phyloP scores from a whole-genome alignment of 108 stramenopile species.

The Mediolabrus comicus region DNA sequence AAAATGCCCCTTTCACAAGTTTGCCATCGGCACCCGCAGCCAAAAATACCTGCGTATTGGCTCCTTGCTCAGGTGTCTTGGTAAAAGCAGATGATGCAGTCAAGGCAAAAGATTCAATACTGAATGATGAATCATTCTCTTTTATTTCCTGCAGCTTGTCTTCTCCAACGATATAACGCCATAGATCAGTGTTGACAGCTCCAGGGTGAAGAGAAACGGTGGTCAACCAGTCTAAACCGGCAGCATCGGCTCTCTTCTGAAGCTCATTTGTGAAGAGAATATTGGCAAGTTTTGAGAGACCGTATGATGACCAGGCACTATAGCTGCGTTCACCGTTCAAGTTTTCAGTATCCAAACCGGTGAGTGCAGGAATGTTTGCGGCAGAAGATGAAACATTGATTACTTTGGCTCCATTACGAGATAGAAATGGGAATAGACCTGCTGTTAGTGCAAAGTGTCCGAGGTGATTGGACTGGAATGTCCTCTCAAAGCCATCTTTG shows the following conservation, averaged over 20 bases:
- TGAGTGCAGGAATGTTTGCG: slow-evolving; percentile 46
- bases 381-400: slow-evolving; percentile 75
- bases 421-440: slow-evolving; percentile 51
- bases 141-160: slow-evolving; percentile 57
- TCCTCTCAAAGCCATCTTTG: slow-evolving; percentile 80
- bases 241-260: slow-evolving; percentile 51
- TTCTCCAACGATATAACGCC: slow-evolving; percentile 59
- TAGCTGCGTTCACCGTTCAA: slow-evolving; percentile 67
- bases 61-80: slow-evolving; percentile 58
- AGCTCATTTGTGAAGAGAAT: slow-evolving; percentile 84
- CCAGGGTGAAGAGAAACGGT: slow-evolving; percentile 67
- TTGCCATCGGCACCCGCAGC: slow-evolving; percentile 38
- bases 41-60: slow-evolving; percentile 68
- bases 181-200: slow-evolving; percentile 66
- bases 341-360: slow-evolving; percentile 60
- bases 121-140: slow-evolving; percentile 17
- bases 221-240: slow-evolving; percentile 51
- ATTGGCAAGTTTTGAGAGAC: slow-evolving; percentile 75
- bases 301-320: slow-evolving; percentile 68
- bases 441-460: slow-evolving; percentile 86
- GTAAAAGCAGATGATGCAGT: slow-evolving; percentile 36
- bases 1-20: slow-evolving; percentile 46
- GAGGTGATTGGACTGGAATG: slow-evolving; percentile 83
- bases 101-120: slow-evolving; percentile 36
- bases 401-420: slow-evolving; percentile 48